Percentiles rank a stretch among this genome's conserved stretches.
Conservation (phyloP, 129 eudicot species). For the Glebionis coronaria region DNA sequence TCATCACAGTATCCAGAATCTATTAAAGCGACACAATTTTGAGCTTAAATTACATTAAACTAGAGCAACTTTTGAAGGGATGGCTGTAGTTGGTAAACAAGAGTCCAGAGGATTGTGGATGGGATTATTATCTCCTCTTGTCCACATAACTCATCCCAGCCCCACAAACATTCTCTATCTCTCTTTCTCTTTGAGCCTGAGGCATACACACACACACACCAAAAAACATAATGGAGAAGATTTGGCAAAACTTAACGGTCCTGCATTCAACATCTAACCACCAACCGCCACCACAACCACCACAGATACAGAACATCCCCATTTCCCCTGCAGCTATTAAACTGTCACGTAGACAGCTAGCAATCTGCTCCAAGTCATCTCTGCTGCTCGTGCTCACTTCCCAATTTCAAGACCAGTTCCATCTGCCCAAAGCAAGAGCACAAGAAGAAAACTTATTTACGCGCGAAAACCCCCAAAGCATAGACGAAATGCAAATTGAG, state of each 20-base stretch:
- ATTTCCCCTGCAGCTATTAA: slow-evolving; percentile 36
- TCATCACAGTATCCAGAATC: not conserved
- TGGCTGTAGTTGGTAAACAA: slow-evolving; percentile 19
- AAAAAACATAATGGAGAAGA: slow-evolving; percentile 27
- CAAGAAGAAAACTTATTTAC: slow-evolving; percentile 32
- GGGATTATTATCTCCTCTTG: slow-evolving; percentile 32
- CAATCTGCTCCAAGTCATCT: slow-evolving; percentile 52
- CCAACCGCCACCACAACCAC: slow-evolving; percentile 36
- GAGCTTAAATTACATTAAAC: not conserved
- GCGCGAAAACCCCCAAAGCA: not conserved
- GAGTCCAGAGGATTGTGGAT: slow-evolving; percentile 24
- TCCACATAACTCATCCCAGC: slow-evolving; percentile 36
- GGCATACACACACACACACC: not conserved
- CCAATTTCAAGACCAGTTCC: slow-evolving; percentile 44
- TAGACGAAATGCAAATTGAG: slow-evolving; percentile 12
- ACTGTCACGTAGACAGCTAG: slow-evolving; percentile 59
- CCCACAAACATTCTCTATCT: slow-evolving; percentile 16
- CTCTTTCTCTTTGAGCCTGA: not conserved
- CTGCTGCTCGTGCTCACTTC: slow-evolving; percentile 46
- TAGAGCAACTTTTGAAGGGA: not conserved
- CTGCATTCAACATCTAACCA: slow-evolving; percentile 39
- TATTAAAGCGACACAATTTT: not conserved
- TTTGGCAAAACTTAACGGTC: slow-evolving; percentile 34
- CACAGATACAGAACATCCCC: slow-evolving; percentile 36
- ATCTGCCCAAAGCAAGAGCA: slow-evolving; percentile 50